A percentile compares a stretch with the other conserved stretches of the same genome.
Conservation (phyloP, 140 eudicot species). For the Anethum foeniculum region DNA sequence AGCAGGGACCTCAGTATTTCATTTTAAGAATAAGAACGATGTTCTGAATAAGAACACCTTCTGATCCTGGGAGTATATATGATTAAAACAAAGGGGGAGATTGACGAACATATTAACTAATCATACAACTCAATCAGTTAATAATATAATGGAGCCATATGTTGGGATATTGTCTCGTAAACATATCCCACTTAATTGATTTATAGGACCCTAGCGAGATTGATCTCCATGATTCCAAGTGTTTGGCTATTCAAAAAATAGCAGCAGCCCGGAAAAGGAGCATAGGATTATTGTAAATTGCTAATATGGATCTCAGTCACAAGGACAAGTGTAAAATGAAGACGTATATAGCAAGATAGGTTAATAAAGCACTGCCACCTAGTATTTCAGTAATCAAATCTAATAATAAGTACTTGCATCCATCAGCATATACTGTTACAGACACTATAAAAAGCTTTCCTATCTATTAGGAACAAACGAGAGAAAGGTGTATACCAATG, state of each 20-base stretch:
- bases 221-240: background rate
- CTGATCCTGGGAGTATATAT: background rate
- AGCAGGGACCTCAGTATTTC: background rate
- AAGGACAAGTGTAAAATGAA: background rate
- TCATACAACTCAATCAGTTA: background rate
- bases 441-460: background rate
- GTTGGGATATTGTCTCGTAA: background rate
- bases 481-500: conserved; percentile 46
- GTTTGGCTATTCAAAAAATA: background rate
- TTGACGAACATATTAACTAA: background rate
- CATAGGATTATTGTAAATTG: background rate
- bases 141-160: background rate
- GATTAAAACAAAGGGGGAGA: background rate
- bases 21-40: background rate
- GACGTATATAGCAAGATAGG: background rate
- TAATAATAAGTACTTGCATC: too few species aligned
- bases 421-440: background rate
- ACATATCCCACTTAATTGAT: background rate
- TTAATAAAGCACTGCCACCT: background rate
- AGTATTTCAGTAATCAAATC: background rate
- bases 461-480: background rate
- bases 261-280: background rate
- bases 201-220: background rate
- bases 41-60: background rate
- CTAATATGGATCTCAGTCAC: background rate